Evolutionary conservation across 2,329 filamentous ascomycete species (phyloP).

Genomic region (Claviceps fusiformis): DNA sequence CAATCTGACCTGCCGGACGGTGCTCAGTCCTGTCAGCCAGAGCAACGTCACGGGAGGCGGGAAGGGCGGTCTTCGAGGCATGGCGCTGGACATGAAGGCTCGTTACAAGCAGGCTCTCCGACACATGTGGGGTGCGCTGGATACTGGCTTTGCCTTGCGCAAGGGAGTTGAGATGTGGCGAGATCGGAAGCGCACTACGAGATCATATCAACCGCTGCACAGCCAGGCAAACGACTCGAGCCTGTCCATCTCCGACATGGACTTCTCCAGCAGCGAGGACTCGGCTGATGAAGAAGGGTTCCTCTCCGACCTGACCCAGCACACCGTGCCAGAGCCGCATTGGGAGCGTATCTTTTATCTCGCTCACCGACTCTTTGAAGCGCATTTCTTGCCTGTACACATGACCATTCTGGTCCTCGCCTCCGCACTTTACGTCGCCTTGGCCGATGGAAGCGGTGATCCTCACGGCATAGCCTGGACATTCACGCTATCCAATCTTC

Average conservation of each 20-base stretch:
- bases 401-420: slow-evolving; percentile 50
- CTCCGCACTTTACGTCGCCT: slow-evolving; percentile 44
- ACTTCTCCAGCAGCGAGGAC: slow-evolving; percentile 26
- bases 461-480: slow-evolving; percentile 43
- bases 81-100: slow-evolving; percentile 44
- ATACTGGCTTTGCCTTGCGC: slow-evolving; percentile 51
- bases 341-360: slow-evolving; percentile 45
- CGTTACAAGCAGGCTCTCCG: slow-evolving; percentile 60
- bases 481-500: slow-evolving; percentile 43
- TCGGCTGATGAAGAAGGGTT: slow-evolving; percentile 33
- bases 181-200: slow-evolving; percentile 41
- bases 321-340: slow-evolving; percentile 35
- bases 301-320: slow-evolving; percentile 40
- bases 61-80: slow-evolving; percentile 37
- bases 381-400: slow-evolving; percentile 52
- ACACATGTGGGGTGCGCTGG: slow-evolving; percentile 65
- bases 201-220: slow-evolving; percentile 43
- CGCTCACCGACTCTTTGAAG: slow-evolving; percentile 57
- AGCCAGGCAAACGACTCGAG: slow-evolving; percentile 30
- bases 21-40: slow-evolving; percentile 58
- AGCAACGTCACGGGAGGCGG: slow-evolving; percentile 54
- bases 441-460: slow-evolving; percentile 37
- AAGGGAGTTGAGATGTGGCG: slow-evolving; percentile 44
- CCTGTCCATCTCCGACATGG: slow-evolving; percentile 33
- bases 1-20: slow-evolving; percentile 48